These are phyloP conservation scores for Coemansia sp. DNA, from an alignment of 192 early-diverging fungal species.

Conservation along the genomic window DNA sequence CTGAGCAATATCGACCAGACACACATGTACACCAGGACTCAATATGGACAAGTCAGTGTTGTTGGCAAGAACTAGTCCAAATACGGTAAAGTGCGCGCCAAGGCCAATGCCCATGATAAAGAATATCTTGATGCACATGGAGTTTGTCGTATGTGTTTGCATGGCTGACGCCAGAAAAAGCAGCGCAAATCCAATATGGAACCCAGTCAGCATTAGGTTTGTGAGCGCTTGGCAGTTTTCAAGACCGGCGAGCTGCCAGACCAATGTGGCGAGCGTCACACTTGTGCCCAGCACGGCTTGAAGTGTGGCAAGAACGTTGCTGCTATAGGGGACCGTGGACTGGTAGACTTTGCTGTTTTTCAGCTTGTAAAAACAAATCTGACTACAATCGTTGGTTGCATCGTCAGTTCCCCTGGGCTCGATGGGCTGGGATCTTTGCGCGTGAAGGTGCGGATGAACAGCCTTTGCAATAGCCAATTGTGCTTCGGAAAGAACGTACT, in stretches of 20 bases:
- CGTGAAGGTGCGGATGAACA: conserved; percentile 17
- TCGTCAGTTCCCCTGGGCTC: background rate
- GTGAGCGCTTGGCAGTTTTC: conserved; percentile 8
- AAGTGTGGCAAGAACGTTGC: conserved; percentile 10
- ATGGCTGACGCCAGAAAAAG: conserved; percentile 25
- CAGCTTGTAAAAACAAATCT: background rate
- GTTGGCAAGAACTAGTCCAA: conserved; percentile 5
- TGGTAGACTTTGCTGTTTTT: conserved; percentile 5
- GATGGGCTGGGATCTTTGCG: too few relatives aligned
- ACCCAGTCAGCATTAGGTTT: background rate
- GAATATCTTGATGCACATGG: conserved; percentile 35
- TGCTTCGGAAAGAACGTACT: conserved; percentile 2
- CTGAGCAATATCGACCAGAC: conserved; percentile 4
- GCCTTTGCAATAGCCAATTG: conserved; percentile 22
- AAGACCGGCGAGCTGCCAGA: conserved; percentile 1
- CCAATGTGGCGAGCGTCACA: background rate
- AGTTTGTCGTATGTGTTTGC: conserved; percentile 29
- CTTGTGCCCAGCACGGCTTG: conserved; percentile 14
- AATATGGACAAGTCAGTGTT: background rate
- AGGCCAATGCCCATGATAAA: conserved; percentile 23
- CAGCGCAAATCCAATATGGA: conserved; percentile 16
- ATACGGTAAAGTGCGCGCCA: conserved; percentile 14
- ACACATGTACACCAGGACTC: background rate
- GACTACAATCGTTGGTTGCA: background rate
- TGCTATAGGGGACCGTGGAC: conserved; percentile 10